phyloP scores from a whole-genome alignment of 257 asterid species.

The Solanum chilense region DNA sequence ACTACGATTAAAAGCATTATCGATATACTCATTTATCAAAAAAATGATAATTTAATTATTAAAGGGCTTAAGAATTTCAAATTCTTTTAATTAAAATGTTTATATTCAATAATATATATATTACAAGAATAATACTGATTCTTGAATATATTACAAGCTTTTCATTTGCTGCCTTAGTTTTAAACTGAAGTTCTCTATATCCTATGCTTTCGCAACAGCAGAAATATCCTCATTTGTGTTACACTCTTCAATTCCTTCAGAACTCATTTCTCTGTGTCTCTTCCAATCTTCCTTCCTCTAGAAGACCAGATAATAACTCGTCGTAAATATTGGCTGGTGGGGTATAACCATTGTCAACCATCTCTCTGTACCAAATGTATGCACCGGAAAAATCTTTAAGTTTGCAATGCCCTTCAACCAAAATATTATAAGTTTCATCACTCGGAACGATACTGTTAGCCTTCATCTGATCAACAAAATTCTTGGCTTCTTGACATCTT shows the following conservation, averaged over 20 bases:
- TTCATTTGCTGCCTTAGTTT: not conserved
- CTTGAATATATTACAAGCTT: not conserved
- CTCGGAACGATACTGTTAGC: conserved; percentile 36
- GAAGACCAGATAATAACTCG: conserved; percentile 47
- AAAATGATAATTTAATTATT: no score
- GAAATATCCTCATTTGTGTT: conserved; percentile 17
- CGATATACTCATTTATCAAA: no score
- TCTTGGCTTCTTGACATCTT: conserved; percentile 31
- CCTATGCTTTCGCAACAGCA: conserved; percentile 12
- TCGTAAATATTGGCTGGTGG: conserved; percentile 32
- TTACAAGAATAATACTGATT: not conserved
- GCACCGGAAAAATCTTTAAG: conserved; percentile 46
- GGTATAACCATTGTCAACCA: conserved; percentile 36
- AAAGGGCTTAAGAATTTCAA: no score
- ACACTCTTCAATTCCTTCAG: conserved; percentile 36
- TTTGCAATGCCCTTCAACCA: conserved; percentile 59
- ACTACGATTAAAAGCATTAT: no score
- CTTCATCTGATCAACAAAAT: conserved; percentile 40
- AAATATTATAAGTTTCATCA: conserved; percentile 32
- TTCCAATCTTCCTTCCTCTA: conserved; percentile 28
- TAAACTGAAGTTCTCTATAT: not conserved
- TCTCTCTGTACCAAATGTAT: conserved; percentile 51
- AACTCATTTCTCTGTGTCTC: conserved; percentile 54
- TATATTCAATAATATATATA: no score
- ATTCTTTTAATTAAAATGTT: no score